Conservation (phyloP, 192 early-diverging fungal species). For the Dissophora ornata region DNA sequence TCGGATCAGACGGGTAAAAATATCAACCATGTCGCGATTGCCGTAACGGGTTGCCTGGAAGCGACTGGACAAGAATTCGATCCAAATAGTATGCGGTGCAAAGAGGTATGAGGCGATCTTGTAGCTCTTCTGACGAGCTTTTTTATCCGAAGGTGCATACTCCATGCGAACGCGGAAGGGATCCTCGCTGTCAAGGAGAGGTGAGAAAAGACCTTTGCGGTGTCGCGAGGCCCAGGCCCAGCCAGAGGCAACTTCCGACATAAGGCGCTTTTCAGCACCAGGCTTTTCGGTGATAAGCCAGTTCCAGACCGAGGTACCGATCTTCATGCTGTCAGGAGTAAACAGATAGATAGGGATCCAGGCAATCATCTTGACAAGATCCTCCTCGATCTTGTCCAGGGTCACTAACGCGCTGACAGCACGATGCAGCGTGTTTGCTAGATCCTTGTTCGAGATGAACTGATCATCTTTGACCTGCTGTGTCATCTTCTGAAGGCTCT, state of each 20-base stretch:
- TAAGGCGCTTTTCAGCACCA: constrained; percentile 77
- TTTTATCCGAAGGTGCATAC: constrained; percentile 91
- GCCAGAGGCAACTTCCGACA: constrained; percentile 84
- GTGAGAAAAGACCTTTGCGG: constrained; percentile 85
- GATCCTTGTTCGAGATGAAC: constrained; percentile 56
- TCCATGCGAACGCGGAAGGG: constrained; percentile 94
- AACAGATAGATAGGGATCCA: constrained; percentile 90
- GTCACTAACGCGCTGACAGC: constrained; percentile 64
- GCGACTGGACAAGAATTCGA: constrained; percentile 86
- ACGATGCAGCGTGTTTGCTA: constrained; percentile 65
- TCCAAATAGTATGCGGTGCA: constrained; percentile 83
- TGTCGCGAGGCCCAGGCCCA: constrained; percentile 87
- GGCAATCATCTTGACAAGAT: constrained; percentile 84
- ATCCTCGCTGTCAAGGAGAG: constrained; percentile 64
- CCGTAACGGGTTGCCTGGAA: constrained; percentile 86
- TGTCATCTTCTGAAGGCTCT: constrained; percentile 49
- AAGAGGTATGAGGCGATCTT: constrained; percentile 70
- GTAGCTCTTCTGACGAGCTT: constrained; percentile 69
- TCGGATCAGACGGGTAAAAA: constrained; percentile 85
- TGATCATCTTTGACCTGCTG: constrained; percentile 56
- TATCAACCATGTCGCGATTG: constrained; percentile 76
- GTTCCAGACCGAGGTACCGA: constrained; percentile 90
- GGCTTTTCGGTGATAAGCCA: constrained; percentile 85
- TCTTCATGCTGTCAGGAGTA: constrained; percentile 80
- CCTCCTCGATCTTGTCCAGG: constrained; percentile 68